phyloP scores from a whole-genome alignment of 2,329 filamentous ascomycete genomes.

The Dactylellina haptotyla region DNA sequence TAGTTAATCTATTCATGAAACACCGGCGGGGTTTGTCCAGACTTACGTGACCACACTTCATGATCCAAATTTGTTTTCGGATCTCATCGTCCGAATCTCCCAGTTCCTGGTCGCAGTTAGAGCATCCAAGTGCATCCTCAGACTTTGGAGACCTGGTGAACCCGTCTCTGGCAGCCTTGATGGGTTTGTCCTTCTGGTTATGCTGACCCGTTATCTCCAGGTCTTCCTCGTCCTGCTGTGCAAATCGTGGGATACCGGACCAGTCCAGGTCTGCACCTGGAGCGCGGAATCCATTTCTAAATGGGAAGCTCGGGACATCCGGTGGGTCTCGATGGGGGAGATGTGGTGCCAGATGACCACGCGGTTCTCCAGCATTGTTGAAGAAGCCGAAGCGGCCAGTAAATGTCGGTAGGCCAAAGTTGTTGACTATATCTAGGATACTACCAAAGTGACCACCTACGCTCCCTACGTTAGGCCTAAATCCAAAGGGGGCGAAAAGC shows the following conservation, averaged over 20 bases:
- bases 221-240: constrained; percentile 60
- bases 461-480: constrained; percentile 55
- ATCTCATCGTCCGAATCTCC: constrained; percentile 72
- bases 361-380: constrained; percentile 2
- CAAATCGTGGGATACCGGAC: constrained; percentile 58
- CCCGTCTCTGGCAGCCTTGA: constrained; percentile 74
- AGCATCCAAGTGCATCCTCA: constrained; percentile 80
- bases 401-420: constrained; percentile 54
- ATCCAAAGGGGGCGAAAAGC: constrained; percentile 47
- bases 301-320: constrained; percentile 42
- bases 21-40: not conserved
- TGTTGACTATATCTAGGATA: constrained; percentile 38
- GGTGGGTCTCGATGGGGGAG: constrained; percentile 58
- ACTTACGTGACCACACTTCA: constrained; percentile 90
- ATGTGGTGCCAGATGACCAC: constrained; percentile 50
- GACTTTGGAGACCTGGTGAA: constrained; percentile 82
- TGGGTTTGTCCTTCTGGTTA: constrained; percentile 69
- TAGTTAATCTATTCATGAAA: constrained; percentile 22
- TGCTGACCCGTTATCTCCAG: constrained; percentile 62
- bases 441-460: constrained; percentile 46
- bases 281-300: constrained; percentile 53
- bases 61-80: constrained; percentile 88
- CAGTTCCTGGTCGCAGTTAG: constrained; percentile 85
- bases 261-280: constrained; percentile 58
- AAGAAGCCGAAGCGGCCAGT: constrained; percentile 30